Conservation (phyloP, 306 rosid genomes). For the Vigna hirtella region DNA sequence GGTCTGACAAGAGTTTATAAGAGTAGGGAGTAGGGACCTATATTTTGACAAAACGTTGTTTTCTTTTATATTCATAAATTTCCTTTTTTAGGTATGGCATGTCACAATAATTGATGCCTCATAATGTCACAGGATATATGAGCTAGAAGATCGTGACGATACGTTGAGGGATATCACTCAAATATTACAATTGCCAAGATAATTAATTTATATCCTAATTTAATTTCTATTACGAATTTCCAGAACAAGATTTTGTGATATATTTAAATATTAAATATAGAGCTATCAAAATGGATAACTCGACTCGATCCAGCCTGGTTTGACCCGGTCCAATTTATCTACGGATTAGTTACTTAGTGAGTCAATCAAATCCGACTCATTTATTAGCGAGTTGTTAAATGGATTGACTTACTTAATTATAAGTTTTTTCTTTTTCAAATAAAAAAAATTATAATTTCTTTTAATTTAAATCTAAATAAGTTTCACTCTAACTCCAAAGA, state of each 20-base stretch:
- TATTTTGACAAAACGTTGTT: slow-evolving; percentile 22
- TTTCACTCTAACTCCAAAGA: no score
- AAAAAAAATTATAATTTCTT: no score
- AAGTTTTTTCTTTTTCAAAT: no score
- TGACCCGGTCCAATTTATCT: no score
- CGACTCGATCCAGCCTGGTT: no score
- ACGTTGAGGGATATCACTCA: not conserved
- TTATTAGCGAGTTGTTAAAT: no score
- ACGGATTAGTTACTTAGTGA: no score
- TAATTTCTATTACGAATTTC: not conserved
- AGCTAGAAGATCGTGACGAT: not conserved
- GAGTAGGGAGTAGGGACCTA: slow-evolving; percentile 19
- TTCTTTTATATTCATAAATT: not conserved
- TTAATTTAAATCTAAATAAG: no score
- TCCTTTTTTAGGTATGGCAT: slow-evolving; percentile 15
- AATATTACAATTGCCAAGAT: not conserved
- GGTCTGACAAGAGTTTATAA: not conserved
- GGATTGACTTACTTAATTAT: no score
- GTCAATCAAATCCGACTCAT: no score
- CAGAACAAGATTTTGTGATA: not conserved
- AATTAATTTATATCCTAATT: not conserved
- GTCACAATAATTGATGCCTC: slow-evolving; percentile 38
- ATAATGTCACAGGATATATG: slow-evolving; percentile 5
- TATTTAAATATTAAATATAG: no score
- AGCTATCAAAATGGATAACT: no score